A percentile compares a stretch with the other conserved stretches of the same genome.
Evolutionary conservation across 768 basidiomycete genomes (phyloP).

Genomic region (Leccinum obscurum): DNA sequence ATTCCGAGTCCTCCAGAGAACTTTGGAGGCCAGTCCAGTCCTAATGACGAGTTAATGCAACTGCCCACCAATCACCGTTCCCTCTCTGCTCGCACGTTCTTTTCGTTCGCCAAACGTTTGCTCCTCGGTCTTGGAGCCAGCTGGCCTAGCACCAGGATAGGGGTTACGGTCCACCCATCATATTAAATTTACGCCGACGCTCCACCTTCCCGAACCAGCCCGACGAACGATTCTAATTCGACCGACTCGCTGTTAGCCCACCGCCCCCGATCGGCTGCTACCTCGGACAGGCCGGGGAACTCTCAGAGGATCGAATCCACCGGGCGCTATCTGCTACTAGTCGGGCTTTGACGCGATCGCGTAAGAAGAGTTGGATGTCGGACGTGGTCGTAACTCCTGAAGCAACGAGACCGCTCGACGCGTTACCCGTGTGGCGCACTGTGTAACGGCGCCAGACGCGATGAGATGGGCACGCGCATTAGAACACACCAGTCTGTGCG

Average conservation of each 20-base stretch:
- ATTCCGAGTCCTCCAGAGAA: background rate
- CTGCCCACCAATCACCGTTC: background rate
- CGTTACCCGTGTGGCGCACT: background rate
- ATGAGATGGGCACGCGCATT: background rate
- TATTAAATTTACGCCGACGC: background rate
- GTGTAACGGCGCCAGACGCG: background rate
- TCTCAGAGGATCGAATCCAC: background rate
- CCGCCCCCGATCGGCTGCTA: background rate
- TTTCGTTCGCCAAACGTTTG: background rate
- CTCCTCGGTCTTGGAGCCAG: background rate
- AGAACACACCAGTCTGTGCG: background rate
- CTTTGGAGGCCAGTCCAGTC: background rate
- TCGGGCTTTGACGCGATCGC: background rate
- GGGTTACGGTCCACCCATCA: background rate
- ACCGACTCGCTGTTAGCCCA: background rate
- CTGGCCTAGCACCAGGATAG: background rate
- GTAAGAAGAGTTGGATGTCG: background rate
- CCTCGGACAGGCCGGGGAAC: background rate
- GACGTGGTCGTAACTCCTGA: background rate
- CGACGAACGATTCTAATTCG: background rate
- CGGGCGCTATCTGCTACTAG: background rate
- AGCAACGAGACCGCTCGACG: background rate
- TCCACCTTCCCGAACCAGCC: background rate
- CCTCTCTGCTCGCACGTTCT: background rate
- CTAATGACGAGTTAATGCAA: background rate